Base-by-base conservation (phyloP, 2,329 filamentous ascomycete species). In the Ceratocystis diversiconidia region DNA sequence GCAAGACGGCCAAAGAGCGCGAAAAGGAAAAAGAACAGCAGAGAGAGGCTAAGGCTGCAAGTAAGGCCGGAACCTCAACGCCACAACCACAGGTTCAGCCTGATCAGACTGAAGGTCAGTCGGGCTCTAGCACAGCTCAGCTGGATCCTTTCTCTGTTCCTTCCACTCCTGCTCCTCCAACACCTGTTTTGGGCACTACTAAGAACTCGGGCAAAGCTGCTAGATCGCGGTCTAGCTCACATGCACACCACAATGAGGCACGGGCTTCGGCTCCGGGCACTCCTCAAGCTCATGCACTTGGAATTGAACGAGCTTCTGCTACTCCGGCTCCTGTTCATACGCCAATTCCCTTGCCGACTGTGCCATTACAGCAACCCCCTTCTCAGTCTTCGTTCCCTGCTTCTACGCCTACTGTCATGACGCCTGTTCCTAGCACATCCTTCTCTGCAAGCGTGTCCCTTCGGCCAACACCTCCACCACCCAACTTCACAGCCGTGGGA, bases 151-250 rank as follows among this genome's bases (percentile, higher is more conserved):
- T 61, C 17, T 67, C 65, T 10, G 60, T 64, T 4, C 60, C 66
- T 19, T 63, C 63, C 22, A 65, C 66, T 4, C 63, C 63, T 28
- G 63, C 57, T 8, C 57, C 71, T 41, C 79, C 79, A 65, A 74
- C 76, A 15, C 74, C 83, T 60, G 78, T 79, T 6, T 78, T 80
- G 1, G 76, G 77, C 10, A 77, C 81, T 5, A 73, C 8, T 70
- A 76, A 46, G 65, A 72, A 8, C 30, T 59, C 70, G 74, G 15
- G 62, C 17, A 73, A 71, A 28, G 82, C 81, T 69, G 75, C 77
- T 61, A 77, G 82, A 60, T 83, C 82, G 4, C 77, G 81, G 59
- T 83, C 82, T 19, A 81, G 78, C 67, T 84, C 82, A 17, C 78
- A 79, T 41, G 79, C 75, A 30, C 77, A 78, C 48, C 75, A 73